phyloP scores from a whole-genome alignment of 352 stramenopile species.

The Thalassiosira hispida region DNA sequence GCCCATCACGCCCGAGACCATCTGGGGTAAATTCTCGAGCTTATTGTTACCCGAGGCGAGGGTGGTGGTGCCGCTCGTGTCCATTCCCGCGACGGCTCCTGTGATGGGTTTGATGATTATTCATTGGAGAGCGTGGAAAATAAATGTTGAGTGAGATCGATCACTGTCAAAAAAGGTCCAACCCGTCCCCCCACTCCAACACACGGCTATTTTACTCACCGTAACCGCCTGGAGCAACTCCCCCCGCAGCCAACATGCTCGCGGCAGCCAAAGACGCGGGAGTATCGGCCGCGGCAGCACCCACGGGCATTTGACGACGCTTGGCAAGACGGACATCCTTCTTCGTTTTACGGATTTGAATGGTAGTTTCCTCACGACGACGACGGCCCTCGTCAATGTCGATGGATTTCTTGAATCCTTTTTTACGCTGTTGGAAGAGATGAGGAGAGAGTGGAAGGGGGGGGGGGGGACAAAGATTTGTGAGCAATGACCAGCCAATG shows the following conservation, averaged over 20 bases:
- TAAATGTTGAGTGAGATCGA: background rate
- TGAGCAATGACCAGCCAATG: background rate
- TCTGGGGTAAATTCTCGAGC: conserved; percentile 93
- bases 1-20: conserved; percentile 93
- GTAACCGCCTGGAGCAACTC: conserved; percentile 47
- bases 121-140: conserved; percentile 5
- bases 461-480: background rate
- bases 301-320: conserved; percentile 79
- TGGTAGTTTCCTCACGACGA: conserved; percentile 87
- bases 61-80: background rate
- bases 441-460: background rate
- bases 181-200: no score
- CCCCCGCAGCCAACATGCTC: conserved; percentile 70
- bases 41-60: conserved; percentile 62
- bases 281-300: conserved; percentile 38
- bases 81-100: conserved; percentile 49
- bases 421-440: conserved; percentile 82
- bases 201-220: no score
- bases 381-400: conserved; percentile 86
- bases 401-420: conserved; percentile 89
- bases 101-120: no score
- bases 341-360: conserved; percentile 91
- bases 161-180: no score
- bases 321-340: conserved; percentile 89
- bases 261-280: conserved; percentile 73